phyloP scores from a whole-genome alignment of 371 early-diverging fungal species.

The Zychaea mexicana region DNA sequence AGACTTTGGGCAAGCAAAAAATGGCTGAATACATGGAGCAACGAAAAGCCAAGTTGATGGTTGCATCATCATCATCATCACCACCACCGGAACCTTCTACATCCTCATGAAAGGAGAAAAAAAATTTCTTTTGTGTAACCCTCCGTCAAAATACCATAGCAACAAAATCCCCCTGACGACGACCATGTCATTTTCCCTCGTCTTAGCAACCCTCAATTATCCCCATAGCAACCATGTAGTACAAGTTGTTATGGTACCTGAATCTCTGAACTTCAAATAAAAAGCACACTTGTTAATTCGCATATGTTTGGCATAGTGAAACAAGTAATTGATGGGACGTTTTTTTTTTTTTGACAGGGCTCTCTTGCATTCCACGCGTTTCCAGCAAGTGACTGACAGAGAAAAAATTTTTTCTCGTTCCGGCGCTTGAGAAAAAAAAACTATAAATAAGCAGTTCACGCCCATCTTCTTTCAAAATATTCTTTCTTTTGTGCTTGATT shows the following conservation, averaged over 20 bases:
- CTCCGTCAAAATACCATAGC: not conserved
- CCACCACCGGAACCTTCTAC: not conserved
- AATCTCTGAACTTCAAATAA: no score
- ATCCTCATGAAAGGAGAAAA: no score
- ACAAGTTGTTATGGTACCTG: no score
- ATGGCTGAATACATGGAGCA: slow-evolving; percentile 31
- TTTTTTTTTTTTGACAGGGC: not conserved
- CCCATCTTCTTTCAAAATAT: not conserved
- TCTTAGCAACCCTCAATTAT: no score
- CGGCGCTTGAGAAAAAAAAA: not conserved
- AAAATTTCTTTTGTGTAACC: no score
- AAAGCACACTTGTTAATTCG: no score
- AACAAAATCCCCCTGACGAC: no score
- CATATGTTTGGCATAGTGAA: no score
- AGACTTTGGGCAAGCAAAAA: slow-evolving; percentile 34
- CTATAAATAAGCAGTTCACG: not conserved
- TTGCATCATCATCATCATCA: not conserved
- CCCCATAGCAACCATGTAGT: not conserved
- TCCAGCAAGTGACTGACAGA: not conserved
- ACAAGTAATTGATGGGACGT: not conserved
- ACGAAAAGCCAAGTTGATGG: slow-evolving; percentile 19
- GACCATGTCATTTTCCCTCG: no score
- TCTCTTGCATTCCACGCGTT: no score
- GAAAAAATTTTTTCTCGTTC: slow-evolving; percentile 6
- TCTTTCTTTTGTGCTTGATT: not conserved